Conservation (phyloP, 495 filamentous ascomycete genomes). For the Chaetomium cochliodes region DNA sequence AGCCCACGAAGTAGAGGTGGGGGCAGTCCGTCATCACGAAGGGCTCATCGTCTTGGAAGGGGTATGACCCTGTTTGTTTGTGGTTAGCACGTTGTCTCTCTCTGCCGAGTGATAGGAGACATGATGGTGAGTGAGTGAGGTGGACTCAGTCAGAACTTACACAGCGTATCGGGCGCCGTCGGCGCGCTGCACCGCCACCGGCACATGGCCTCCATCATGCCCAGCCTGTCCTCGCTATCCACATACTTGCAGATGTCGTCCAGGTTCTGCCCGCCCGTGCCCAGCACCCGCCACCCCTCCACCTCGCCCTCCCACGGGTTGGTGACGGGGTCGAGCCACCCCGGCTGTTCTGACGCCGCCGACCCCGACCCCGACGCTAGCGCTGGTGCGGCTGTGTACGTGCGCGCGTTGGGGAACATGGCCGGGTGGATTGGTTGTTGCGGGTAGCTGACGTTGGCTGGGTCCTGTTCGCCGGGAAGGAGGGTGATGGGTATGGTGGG, state of each 20-base stretch:
- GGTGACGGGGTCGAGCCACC: slow-evolving; percentile 86
- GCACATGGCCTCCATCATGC: slow-evolving; percentile 88
- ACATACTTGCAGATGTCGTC: slow-evolving; percentile 94
- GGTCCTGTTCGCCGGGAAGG: slow-evolving; percentile 72
- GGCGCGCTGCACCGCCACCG: slow-evolving; percentile 90
- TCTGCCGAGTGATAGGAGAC: not conserved
- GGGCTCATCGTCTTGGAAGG: slow-evolving; percentile 86
- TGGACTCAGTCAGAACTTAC: slow-evolving; percentile 53
- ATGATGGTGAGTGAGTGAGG: not conserved
- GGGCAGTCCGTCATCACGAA: slow-evolving; percentile 82
- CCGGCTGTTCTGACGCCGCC: slow-evolving; percentile 41
- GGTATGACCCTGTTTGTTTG: slow-evolving; percentile 75
- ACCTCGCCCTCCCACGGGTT: slow-evolving; percentile 91
- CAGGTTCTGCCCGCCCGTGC: slow-evolving; percentile 84
- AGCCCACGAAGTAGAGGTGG: slow-evolving; percentile 87
- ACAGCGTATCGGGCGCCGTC: slow-evolving; percentile 93
- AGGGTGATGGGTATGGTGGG: slow-evolving; percentile 79
- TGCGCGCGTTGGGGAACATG: slow-evolving; percentile 72
- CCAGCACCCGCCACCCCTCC: slow-evolving; percentile 81
- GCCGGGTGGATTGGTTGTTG: slow-evolving; percentile 82
- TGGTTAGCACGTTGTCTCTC: slow-evolving; percentile 18
- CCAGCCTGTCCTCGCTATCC: slow-evolving; percentile 67
- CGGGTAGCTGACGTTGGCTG: slow-evolving; percentile 74
- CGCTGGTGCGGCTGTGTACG: slow-evolving; percentile 49
- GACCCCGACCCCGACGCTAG: slow-evolving; percentile 7